Evolutionary conservation across 2,329 filamentous ascomycete genomes (phyloP).

Genomic region (Nigrograna mackinnonii): DNA sequence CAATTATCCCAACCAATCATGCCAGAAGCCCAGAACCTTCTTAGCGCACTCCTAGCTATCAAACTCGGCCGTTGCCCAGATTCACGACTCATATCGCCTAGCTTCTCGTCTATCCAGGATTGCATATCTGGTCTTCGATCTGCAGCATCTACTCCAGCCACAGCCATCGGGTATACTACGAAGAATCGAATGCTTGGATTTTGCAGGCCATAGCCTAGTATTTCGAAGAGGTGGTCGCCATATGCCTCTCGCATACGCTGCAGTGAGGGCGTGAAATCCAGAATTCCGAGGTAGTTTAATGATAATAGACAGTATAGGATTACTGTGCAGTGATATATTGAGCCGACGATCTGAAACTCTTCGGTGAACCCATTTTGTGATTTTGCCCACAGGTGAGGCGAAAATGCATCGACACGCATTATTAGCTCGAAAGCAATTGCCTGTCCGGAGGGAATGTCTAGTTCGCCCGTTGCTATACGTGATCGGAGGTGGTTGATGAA

Average conservation of each 20-base stretch:
- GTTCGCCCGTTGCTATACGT: neutral
- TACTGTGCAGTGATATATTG: constrained; percentile 24
- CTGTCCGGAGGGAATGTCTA: neutral
- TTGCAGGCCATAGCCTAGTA: neutral
- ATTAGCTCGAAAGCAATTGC: neutral
- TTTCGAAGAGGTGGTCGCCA: neutral
- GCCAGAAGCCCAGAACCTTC: constrained; percentile 25
- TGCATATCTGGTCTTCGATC: constrained; percentile 16
- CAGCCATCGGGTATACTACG: constrained; percentile 25
- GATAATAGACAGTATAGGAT: constrained; percentile 33
- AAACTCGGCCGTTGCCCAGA: constrained; percentile 25
- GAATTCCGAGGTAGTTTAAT: constrained; percentile 14
- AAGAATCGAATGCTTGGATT: constrained; percentile 10
- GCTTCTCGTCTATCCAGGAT: constrained; percentile 21
- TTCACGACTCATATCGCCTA: constrained; percentile 17
- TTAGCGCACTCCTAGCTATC: constrained; percentile 22
- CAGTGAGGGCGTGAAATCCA: neutral
- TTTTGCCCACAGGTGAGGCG: constrained; percentile 28
- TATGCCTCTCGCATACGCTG: neutral
- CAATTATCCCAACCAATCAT: constrained; percentile 31
- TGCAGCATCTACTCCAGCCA: constrained; percentile 29
- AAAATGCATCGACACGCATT: constrained; percentile 13
- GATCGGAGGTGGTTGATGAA: constrained; percentile 17
- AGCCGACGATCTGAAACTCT: constrained; percentile 27
- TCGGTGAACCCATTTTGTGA: constrained; percentile 2